Conservation (phyloP, 2,329 filamentous ascomycete species). For the Diaporthe destruens region DNA sequence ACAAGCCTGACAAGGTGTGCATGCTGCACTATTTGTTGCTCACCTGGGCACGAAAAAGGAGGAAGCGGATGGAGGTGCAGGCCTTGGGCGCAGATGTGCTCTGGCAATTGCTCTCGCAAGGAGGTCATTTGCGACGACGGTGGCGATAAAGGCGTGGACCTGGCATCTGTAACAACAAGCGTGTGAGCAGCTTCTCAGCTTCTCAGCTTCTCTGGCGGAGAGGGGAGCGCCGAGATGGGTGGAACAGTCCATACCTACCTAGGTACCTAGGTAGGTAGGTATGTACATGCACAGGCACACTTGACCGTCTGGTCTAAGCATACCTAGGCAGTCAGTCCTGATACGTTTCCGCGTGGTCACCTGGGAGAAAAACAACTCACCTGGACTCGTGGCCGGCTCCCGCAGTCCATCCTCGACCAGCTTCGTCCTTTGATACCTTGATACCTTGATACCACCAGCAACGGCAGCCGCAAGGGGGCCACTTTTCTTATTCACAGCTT, state of each 20-base stretch:
- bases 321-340: too few relatives aligned
- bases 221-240: neutral
- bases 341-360: conserved; percentile 24
- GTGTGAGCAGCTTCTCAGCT: conserved; percentile 30
- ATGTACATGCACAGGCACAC: neutral
- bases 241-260: too few relatives aligned
- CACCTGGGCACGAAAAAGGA: neutral
- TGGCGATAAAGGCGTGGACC: neutral
- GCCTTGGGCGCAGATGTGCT: neutral
- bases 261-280: too few relatives aligned
- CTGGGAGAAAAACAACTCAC: conserved; percentile 6
- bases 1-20: too few relatives aligned
- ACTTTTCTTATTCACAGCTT: conserved; percentile 38
- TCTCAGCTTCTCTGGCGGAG: conserved; percentile 23
- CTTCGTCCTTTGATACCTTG: conserved; percentile 10
- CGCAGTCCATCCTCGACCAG: conserved; percentile 4
- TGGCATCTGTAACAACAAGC: conserved; percentile 36
- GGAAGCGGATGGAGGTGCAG: conserved; percentile 20
- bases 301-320: conserved; percentile 18
- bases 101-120: conserved; percentile 1
- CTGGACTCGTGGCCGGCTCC: conserved; percentile 19
- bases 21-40: neutral
- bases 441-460: conserved; percentile 6
- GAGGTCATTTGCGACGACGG: neutral
- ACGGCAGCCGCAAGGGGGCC: conserved; percentile 18